These are phyloP conservation scores for Mucor irregularis DNA, from an alignment of 371 early-diverging fungal genomes.

Conservation along the genomic window DNA sequence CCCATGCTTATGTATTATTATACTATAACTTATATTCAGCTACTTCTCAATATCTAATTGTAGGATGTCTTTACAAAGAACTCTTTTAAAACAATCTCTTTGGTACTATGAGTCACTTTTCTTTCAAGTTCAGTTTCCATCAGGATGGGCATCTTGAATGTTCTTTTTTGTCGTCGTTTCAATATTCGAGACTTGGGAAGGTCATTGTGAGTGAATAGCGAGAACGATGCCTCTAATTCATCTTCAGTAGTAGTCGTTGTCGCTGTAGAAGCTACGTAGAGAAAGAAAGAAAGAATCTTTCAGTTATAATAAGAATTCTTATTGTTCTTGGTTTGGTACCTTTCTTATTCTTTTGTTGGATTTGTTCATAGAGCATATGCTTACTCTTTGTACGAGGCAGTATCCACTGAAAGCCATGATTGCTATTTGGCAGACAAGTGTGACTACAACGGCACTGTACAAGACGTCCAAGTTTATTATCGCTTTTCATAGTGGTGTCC, in stretches of 20 bases:
- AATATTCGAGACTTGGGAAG: too few relatives aligned
- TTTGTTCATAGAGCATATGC: neutral
- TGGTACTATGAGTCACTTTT: neutral
- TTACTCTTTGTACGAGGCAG: neutral
- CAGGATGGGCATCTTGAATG: neutral
- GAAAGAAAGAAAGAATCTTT: too few relatives aligned
- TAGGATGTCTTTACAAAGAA: neutral
- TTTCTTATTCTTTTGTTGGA: neutral
- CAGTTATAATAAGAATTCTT: neutral
- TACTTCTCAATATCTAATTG: too few relatives aligned
- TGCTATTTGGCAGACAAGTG: neutral
- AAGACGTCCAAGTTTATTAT: neutral
- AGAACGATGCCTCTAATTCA: neutral
- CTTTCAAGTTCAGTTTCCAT: neutral
- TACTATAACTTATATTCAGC: too few relatives aligned
- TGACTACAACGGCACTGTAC: neutral
- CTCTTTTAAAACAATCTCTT: neutral
- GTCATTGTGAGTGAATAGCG: neutral
- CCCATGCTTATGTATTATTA: too few relatives aligned
- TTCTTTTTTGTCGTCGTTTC: neutral
- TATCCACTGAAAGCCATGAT: neutral
- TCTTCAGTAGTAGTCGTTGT: neutral
- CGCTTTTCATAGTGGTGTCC: neutral
- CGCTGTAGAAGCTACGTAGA: too few relatives aligned
- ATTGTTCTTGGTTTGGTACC: neutral